Evolutionary conservation across 2,329 filamentous ascomycete genomes (phyloP).

Genomic region (Aspergillus sp.): DNA sequence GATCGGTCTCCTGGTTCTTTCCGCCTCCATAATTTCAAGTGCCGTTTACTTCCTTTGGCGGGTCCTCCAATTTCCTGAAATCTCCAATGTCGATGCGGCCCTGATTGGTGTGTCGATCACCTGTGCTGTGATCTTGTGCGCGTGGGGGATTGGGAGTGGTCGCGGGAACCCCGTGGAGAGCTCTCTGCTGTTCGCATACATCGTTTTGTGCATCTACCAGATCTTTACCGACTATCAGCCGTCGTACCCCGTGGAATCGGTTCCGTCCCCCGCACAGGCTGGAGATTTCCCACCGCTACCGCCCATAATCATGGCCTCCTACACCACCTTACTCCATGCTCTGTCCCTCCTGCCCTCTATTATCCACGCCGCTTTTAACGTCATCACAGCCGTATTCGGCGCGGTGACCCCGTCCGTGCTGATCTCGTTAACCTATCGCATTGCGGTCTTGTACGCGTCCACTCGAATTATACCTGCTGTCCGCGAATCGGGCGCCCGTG

Average conservation of each 20-base stretch:
- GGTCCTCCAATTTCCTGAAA: conserved; percentile 88
- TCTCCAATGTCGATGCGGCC: conserved; percentile 87
- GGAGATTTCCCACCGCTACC: conserved; percentile 89
- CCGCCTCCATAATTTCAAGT: conserved; percentile 87
- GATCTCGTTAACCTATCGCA: conserved; percentile 89
- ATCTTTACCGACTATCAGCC: conserved; percentile 98
- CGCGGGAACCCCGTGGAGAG: conserved; percentile 94
- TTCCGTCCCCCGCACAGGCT: conserved; percentile 55
- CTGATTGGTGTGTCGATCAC: conserved; percentile 92
- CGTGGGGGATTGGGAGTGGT: conserved; percentile 90
- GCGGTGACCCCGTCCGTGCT: conserved; percentile 95
- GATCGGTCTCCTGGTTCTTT: conserved; percentile 85
- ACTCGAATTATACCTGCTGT: conserved; percentile 95
- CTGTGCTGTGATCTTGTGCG: conserved; percentile 86
- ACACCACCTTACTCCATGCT: conserved; percentile 83
- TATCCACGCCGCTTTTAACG: conserved; percentile 78
- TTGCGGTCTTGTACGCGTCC: conserved; percentile 92
- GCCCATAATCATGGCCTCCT: conserved; percentile 97
- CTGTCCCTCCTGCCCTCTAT: conserved; percentile 80
- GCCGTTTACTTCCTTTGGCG: conserved; percentile 96
- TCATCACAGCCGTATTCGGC: conserved; percentile 87
- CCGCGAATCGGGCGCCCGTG: conserved; percentile 78
- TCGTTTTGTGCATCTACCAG: conserved; percentile 98
- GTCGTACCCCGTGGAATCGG: conserved; percentile 62
- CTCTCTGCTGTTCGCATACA: conserved; percentile 91